Conservation (phyloP, 2,329 filamentous ascomycete genomes). For the Herpotrichia juniperi region DNA sequence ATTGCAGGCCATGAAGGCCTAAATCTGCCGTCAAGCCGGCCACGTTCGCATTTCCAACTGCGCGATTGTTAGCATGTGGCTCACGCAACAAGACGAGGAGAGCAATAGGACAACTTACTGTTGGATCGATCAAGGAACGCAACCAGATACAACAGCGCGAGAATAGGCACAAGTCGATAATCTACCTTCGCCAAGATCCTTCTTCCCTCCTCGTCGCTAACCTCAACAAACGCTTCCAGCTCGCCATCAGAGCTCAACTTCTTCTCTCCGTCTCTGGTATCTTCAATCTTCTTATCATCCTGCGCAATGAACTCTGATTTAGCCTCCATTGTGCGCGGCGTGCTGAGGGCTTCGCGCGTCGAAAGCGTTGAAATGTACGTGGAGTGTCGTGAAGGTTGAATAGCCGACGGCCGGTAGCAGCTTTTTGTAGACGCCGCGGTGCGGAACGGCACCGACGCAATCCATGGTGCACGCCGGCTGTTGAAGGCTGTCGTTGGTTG, state of each 20-base stretch:
- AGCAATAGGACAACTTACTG: conserved; percentile 11
- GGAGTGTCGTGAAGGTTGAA: not conserved
- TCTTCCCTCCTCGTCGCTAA: conserved; percentile 32
- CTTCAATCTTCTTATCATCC: conserved; percentile 22
- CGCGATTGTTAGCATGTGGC: not conserved
- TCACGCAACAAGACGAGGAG: not conserved
- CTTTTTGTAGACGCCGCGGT: conserved; percentile 1
- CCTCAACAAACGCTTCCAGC: conserved; percentile 30
- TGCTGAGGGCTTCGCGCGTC: not conserved
- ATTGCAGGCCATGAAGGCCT: conserved; percentile 43
- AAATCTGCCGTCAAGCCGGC: conserved; percentile 48
- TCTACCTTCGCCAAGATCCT: conserved; percentile 44
- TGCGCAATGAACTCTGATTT: conserved; percentile 20
- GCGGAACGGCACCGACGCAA: not conserved
- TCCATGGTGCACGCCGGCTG: not conserved
- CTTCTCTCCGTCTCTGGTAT: conserved; percentile 34
- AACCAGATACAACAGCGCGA: conserved; percentile 42
- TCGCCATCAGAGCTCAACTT: conserved; percentile 27
- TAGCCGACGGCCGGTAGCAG: not conserved
- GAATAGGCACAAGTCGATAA: conserved; percentile 34
- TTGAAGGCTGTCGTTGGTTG: conserved; percentile 3
- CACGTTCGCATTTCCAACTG: conserved; percentile 50
- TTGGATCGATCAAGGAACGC: conserved; percentile 43
- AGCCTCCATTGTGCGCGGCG: conserved; percentile 13
- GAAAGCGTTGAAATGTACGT: not conserved